phyloP scores from a whole-genome alignment of 2,329 filamentous ascomycete genomes.

The Plenodomus lindquistii region DNA sequence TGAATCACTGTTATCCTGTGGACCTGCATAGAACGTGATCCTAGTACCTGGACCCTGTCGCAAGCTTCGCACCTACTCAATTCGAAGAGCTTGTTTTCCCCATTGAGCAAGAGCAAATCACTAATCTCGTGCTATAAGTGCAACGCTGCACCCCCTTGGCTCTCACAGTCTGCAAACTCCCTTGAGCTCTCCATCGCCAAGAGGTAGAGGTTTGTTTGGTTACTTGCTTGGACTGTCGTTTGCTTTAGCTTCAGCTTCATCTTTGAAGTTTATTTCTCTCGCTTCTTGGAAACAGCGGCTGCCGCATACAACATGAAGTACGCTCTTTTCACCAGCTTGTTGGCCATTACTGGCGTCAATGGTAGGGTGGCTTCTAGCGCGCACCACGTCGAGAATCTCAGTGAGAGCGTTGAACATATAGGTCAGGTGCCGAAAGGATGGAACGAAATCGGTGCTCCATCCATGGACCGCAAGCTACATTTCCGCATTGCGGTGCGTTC shows the following conservation, averaged over 20 bases:
- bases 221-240: background rate
- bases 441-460: constrained; percentile 39
- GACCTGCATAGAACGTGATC: background rate
- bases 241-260: background rate
- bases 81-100: background rate
- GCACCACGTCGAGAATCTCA: constrained; percentile 27
- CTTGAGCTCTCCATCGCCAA: background rate
- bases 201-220: background rate
- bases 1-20: background rate
- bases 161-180: background rate
- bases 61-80: background rate
- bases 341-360: constrained; percentile 37
- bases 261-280: background rate
- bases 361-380: constrained; percentile 19
- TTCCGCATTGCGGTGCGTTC: constrained; percentile 47
- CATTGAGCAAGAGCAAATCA: background rate
- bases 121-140: background rate
- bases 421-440: constrained; percentile 41
- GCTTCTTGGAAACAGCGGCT: background rate
- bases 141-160: background rate
- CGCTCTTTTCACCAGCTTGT: constrained; percentile 35
- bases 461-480: constrained; percentile 36
- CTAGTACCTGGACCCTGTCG: background rate
- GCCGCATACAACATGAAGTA: constrained; percentile 41
- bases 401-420: constrained; percentile 38